Base-by-base conservation (phyloP, 306 rosid species). In the Casuarina glauca region DNA sequence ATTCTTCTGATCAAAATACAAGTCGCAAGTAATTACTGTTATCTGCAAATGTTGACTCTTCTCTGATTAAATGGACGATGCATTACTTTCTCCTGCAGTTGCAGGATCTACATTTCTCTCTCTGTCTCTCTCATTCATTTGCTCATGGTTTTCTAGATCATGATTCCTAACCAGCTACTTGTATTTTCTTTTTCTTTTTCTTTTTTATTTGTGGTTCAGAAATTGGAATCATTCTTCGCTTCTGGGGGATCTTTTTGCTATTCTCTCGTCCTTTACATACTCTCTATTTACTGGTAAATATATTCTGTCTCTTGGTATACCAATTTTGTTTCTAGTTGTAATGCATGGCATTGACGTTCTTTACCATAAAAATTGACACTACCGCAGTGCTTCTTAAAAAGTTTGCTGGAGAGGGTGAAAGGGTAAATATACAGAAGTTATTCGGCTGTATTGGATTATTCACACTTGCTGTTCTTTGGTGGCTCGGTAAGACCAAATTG, bases 341-440 rank as follows among this genome's bases (percentile, higher is more conserved):
- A 42, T 41, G 49, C 71, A 42, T 3, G 4, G 42, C 2, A 42
- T 41, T 66, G 49, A 42, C 42, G 17, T 9, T 66, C 50, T 66
- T 66, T 42, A 63, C 35, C 16, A 9, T 19, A 43, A 51, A 63
- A 39, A 17, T 6, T 2, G 9, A 10, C 6, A 16, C 2, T 36
- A 66, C 46, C 69, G 55, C 64, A 80, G 83, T 80, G 70, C 83
- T 80, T 69, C 83, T 80, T 58, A 80, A 80, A 49, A 80, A 74
- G 75, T 74, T 80, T 69, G 83, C 83, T 69, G 79, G 83, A 48
- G 83, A 70, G 49, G 83, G 79, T 55, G 75, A 74, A 57, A 80
- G 74, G 73, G 67, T 80, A 41, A 79, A 80, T 57, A n/a, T 80
- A 79, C 83, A 80, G n/a, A 80, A 69, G 76, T 70, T 80, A 46